Evolutionary conservation across 305 asterid species (phyloP), one percentile per base, ranked within the genome.

Genomic region (Fraxinus platypoda): DNA sequence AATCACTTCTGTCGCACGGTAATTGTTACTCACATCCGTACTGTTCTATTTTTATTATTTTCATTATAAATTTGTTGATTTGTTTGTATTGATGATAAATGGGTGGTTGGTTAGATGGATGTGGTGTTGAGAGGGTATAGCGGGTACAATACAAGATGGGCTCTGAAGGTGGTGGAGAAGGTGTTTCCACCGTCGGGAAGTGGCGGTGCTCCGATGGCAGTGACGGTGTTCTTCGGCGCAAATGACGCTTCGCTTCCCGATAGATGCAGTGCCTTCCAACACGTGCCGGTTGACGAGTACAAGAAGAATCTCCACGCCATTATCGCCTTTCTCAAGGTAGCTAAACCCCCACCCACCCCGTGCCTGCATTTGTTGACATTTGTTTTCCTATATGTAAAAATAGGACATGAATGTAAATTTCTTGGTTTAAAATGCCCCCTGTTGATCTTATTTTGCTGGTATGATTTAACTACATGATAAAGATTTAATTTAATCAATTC

Each of bases 121-220:
- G 95, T 95, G 87, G 92, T 92, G 87, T 68, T 95, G 83, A 89
- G 99, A 85, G 98, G 98, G 70, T 95, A 89, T 46, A 89, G 95
- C 80, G 99, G 99, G 76, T 93, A 91, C 87, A 95, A 95, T 84
- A 95, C 98, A 49, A 83, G 95, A 9, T 91, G 97, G 97, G 99
- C 93, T 15, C 80, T 92, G 9, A 91, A 85, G 88, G 91, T 87
- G 68, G 81, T 85, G 3, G 89, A 93, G 28, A 88, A 75, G 82
- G 94, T 89, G 73, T 93, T 95, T 59, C 91, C 96, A 70, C 72
- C 82, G 80, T n/a, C 83, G 79, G 87, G 38, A 17, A 78, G 66
- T 33, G 88, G 81, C 0, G 92, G 74, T 3, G 85, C 80, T 41
- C 92, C 93, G 78, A 33, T 88, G 86, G 90, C 92, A 6, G 93